These are phyloP conservation scores for Betula pendula DNA, from an alignment of 306 rosid genomes.

Conservation along the genomic window DNA sequence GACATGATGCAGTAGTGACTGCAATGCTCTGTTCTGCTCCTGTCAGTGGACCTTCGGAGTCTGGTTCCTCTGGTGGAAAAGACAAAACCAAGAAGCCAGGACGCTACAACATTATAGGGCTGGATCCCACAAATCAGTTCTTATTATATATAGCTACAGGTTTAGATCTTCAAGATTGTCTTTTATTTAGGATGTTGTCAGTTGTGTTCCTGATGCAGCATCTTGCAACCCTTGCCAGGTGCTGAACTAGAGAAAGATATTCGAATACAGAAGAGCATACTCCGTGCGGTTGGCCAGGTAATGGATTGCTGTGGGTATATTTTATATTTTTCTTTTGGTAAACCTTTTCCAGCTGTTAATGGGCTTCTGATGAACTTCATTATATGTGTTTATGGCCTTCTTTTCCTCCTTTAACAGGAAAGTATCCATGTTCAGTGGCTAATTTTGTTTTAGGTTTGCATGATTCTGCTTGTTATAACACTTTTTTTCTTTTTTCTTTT, in stretches of 20 bases:
- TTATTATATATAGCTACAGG: conserved; percentile 87
- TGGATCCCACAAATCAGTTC: conserved; percentile 86
- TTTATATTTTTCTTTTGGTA: conserved; percentile 13
- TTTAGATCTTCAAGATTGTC: conserved; percentile 32
- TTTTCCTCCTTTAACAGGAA: not conserved
- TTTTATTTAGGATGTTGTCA: conserved; percentile 15
- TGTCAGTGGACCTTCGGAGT: conserved; percentile 77
- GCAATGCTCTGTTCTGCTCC: conserved; percentile 94
- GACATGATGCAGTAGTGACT: conserved; percentile 89
- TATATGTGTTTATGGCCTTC: conserved; percentile 8
- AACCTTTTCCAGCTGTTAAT: conserved; percentile 1
- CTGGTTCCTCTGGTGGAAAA: conserved; percentile 83
- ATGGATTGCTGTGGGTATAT: not conserved
- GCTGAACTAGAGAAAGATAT: conserved; percentile 84
- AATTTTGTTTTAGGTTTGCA: not conserved
- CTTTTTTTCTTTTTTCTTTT: conserved; percentile 19
- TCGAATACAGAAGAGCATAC: conserved; percentile 82
- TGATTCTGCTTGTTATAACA: conserved; percentile 11
- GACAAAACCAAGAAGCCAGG: conserved; percentile 88
- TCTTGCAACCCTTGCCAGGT: conserved; percentile 53
- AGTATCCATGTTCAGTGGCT: not conserved
- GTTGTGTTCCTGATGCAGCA: conserved; percentile 25
- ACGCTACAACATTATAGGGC: conserved; percentile 77
- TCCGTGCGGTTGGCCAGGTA: conserved; percentile 89
- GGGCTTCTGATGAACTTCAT: conserved; percentile 13